These are phyloP conservation scores for Xylaria sp. DNA, from an alignment of 2,329 filamentous ascomycete genomes.

Conservation along the genomic window DNA sequence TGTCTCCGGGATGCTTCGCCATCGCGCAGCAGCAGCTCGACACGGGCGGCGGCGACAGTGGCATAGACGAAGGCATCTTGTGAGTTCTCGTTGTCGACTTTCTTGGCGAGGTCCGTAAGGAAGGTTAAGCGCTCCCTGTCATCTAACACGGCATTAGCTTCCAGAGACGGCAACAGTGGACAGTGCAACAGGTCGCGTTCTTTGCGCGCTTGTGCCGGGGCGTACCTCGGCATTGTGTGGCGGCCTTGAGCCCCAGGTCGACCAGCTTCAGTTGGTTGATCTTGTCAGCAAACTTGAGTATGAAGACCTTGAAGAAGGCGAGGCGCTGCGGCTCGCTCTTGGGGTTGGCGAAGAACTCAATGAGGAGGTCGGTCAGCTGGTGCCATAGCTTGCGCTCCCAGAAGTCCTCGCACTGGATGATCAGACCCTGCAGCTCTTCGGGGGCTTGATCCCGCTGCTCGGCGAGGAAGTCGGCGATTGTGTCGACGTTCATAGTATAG, in stretches of 20 bases:
- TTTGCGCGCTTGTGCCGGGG: neutral
- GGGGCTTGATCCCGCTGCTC: conserved; percentile 90
- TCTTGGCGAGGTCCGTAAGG: conserved; percentile 82
- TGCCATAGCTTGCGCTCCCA: conserved; percentile 99
- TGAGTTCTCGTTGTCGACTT: conserved; percentile 90
- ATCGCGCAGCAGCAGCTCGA: conserved; percentile 83
- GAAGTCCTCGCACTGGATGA: conserved; percentile 92
- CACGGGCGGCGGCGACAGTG: conserved; percentile 86
- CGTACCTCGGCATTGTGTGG: conserved; percentile 82
- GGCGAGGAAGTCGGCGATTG: conserved; percentile 90
- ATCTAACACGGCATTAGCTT: conserved; percentile 64
- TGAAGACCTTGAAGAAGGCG: conserved; percentile 92
- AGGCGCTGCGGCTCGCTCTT: conserved; percentile 87
- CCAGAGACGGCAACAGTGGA: neutral
- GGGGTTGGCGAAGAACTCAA: conserved; percentile 87
- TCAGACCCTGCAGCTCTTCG: conserved; percentile 85
- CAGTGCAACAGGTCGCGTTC: neutral
- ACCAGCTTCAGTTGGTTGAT: conserved; percentile 99
- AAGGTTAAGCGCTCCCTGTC: conserved; percentile 87
- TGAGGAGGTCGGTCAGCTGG: conserved; percentile 89
- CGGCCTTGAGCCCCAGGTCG: conserved; percentile 86
- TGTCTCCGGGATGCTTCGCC: conserved; percentile 86
- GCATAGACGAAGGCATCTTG: conserved; percentile 97
- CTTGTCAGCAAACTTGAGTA: conserved; percentile 96
- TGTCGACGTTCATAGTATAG: conserved; percentile 79